Evolutionary conservation across 2,329 filamentous ascomycete genomes (phyloP).

Genomic region (Leptosphaerulina australis): DNA sequence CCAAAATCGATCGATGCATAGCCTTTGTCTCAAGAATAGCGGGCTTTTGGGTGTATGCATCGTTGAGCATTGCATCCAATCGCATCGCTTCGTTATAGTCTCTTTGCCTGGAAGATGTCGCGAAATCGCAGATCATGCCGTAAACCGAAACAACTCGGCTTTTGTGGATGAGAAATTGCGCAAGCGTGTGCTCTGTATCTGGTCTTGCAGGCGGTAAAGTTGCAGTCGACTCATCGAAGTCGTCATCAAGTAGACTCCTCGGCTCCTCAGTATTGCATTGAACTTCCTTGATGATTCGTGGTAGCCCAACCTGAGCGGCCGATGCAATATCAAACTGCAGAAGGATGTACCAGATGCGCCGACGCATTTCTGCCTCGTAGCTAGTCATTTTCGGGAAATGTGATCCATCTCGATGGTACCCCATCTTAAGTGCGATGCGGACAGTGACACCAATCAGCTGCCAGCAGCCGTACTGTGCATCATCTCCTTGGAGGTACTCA

Average conservation of each 20-base stretch:
- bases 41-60: constrained; percentile 44
- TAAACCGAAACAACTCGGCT: constrained; percentile 5
- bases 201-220: constrained; percentile 42
- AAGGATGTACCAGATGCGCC: constrained; percentile 39
- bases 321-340: constrained; percentile 37
- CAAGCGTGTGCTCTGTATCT: constrained; percentile 26
- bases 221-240: constrained; percentile 48
- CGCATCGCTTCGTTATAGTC: constrained; percentile 47
- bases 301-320: constrained; percentile 46
- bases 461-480: constrained; percentile 32
- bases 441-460: constrained; percentile 31
- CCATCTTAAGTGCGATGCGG: constrained; percentile 44
- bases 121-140: constrained; percentile 38
- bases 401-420: constrained; percentile 47
- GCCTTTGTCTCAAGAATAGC: constrained; percentile 46
- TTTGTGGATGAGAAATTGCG: constrained; percentile 17
- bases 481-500: constrained; percentile 31
- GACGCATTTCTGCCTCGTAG: constrained; percentile 43
- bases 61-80: constrained; percentile 46
- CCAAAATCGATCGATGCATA: constrained; percentile 53
- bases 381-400: constrained; percentile 28
- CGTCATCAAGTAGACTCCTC: constrained; percentile 53
- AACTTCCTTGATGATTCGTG: constrained; percentile 54
- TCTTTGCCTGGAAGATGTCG: constrained; percentile 35
- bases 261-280: constrained; percentile 54